phyloP scores from a whole-genome alignment of 2,329 filamentous ascomycete genomes.

The Aspergillus brasiliensis region DNA sequence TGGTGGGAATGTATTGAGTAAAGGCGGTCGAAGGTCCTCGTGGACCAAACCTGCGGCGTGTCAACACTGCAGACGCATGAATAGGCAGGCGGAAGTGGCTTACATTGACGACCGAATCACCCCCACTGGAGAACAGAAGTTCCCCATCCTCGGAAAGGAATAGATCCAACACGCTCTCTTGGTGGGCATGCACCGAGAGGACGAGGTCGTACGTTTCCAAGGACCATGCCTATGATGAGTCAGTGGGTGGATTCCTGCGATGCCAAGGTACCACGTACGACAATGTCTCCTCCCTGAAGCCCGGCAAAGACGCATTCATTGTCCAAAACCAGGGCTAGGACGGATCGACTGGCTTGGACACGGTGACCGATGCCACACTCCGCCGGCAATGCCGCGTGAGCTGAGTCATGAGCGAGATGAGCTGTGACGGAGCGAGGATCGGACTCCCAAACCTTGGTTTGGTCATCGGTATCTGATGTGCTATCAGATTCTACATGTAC shows the following conservation, averaged over 20 bases:
- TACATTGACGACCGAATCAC: slow-evolving; percentile 88
- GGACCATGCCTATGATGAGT: slow-evolving; percentile 67
- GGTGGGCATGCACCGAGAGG: slow-evolving; percentile 80
- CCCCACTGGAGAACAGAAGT: slow-evolving; percentile 87
- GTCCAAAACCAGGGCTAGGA: slow-evolving; percentile 77
- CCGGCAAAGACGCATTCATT: slow-evolving; percentile 84
- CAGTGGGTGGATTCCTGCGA: slow-evolving; percentile 7
- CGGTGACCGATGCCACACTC: slow-evolving; percentile 47
- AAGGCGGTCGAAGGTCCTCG: slow-evolving; percentile 70
- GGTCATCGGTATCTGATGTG: slow-evolving; percentile 39
- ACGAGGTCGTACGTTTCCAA: slow-evolving; percentile 83
- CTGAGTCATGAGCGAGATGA: slow-evolving; percentile 20
- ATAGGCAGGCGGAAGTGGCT: slow-evolving; percentile 10
- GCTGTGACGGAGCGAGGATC: slow-evolving; percentile 28
- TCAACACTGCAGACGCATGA: neutral
- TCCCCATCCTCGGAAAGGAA: slow-evolving; percentile 73
- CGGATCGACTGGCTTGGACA: slow-evolving; percentile 45
- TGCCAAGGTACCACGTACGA: slow-evolving; percentile 51
- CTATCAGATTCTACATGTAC: slow-evolving; percentile 35
- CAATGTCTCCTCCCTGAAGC: slow-evolving; percentile 89
- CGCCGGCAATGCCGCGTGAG: slow-evolving; percentile 23
- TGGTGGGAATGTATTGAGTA: slow-evolving; percentile 92
- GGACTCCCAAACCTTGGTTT: slow-evolving; percentile 35
- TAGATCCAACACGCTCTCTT: slow-evolving; percentile 84
- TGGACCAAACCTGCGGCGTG: slow-evolving; percentile 70